Evolutionary conservation across 2,329 filamentous ascomycete genomes (phyloP).

Genomic region (Fonsecaea nubica): DNA sequence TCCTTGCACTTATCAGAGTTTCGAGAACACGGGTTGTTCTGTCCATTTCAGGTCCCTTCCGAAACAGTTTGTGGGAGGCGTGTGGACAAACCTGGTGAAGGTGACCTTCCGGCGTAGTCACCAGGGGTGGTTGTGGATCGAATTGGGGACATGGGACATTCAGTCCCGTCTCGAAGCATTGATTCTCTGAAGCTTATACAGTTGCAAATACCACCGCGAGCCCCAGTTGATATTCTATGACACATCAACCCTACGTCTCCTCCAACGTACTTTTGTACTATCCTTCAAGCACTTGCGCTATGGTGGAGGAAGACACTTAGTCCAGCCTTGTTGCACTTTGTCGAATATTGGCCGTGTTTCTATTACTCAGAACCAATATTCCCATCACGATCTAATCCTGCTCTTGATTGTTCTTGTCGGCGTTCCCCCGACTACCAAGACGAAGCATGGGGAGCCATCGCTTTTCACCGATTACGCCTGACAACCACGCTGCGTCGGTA

Average conservation of each 20-base stretch:
- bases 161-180: background rate
- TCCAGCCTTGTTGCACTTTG: background rate
- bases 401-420: background rate
- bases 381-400: background rate
- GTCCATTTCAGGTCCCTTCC: background rate
- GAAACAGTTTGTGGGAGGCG: background rate
- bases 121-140: background rate
- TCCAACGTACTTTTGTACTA: background rate
- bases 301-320: background rate
- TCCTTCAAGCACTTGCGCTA: background rate
- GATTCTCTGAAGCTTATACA: background rate
- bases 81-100: background rate
- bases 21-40: background rate
- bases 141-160: background rate
- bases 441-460: slow-evolving; percentile 26
- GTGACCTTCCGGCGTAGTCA: background rate
- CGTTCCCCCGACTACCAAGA: background rate
- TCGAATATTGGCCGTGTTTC: background rate
- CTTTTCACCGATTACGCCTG: slow-evolving; percentile 34
- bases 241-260: background rate
- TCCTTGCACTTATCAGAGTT: background rate
- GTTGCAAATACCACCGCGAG: background rate
- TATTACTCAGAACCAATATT: background rate
- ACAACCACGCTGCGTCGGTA: slow-evolving; percentile 36
- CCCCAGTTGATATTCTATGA: background rate